Percentiles rank a stretch among this genome's conserved stretches.
phyloP scores from a whole-genome alignment of 192 early-diverging fungal species.

The Lobosporangium transversale region DNA sequence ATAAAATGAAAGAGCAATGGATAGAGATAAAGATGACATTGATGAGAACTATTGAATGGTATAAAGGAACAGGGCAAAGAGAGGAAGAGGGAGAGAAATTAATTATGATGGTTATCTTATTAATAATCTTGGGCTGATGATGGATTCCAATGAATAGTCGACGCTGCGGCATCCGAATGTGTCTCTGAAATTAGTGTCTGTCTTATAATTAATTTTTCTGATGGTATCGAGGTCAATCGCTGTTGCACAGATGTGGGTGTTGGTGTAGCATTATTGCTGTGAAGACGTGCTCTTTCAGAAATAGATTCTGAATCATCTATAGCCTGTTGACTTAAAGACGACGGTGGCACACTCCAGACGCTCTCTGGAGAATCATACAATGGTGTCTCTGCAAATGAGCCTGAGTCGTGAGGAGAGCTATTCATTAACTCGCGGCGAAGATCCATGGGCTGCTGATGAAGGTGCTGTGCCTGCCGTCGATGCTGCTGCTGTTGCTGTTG shows the following conservation, averaged over 20 bases:
- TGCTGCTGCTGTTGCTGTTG: constrained; percentile 7
- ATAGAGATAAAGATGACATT: too few relatives aligned
- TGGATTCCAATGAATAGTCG: constrained; percentile 43
- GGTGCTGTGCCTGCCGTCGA: constrained; percentile 12
- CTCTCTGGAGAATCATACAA: constrained; percentile 44
- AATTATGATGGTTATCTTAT: background rate
- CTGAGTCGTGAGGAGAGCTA: constrained; percentile 41
- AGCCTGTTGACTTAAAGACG: constrained; percentile 4
- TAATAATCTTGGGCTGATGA: background rate
- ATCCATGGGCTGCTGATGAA: constrained; percentile 21
- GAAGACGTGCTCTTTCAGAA: background rate
- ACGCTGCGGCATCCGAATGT: constrained; percentile 23
- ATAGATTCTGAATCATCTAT: background rate
- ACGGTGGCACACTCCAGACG: constrained; percentile 41
- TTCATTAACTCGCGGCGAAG: constrained; percentile 40
- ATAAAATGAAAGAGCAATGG: too few relatives aligned
- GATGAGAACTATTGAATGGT: too few relatives aligned
- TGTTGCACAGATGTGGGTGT: constrained; percentile 40
- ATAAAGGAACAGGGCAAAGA: background rate
- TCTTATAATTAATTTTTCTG: too few relatives aligned
- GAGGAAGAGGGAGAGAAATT: background rate
- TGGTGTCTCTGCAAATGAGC: constrained; percentile 27
- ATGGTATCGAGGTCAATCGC: too few relatives aligned
- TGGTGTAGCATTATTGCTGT: constrained; percentile 30
- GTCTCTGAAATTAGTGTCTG: constrained; percentile 10